Conservation (phyloP, 768 basidiomycete species). For the Filobasidium wieringae region DNA sequence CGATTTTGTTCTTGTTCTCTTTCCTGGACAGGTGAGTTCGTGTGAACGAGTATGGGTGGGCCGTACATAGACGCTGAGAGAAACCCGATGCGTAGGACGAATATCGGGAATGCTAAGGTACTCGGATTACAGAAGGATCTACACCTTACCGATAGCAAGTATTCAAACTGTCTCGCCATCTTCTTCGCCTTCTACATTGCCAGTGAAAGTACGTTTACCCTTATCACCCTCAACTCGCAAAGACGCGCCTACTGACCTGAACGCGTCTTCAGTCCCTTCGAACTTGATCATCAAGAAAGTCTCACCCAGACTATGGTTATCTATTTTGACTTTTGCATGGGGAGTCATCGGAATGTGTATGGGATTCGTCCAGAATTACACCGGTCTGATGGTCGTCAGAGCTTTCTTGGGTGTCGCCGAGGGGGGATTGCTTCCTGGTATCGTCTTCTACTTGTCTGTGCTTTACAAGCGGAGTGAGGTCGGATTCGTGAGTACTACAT, state of each 20-base stretch:
- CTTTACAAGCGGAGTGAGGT: slow-evolving; percentile 25
- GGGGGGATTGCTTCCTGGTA: slow-evolving; percentile 24
- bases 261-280: slow-evolving; percentile 13
- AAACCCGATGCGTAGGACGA: slow-evolving; percentile 9
- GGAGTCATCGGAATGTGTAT: slow-evolving; percentile 26
- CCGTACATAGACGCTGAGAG: neutral
- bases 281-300: slow-evolving; percentile 22
- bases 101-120: slow-evolving; percentile 27
- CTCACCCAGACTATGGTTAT: slow-evolving; percentile 21
- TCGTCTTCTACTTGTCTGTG: slow-evolving; percentile 23
- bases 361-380: slow-evolving; percentile 21
- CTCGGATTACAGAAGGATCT: neutral
- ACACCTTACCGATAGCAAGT: slow-evolving; percentile 10
- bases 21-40: slow-evolving; percentile 14
- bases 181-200: slow-evolving; percentile 30
- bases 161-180: slow-evolving; percentile 21
- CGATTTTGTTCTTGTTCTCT: slow-evolving; percentile 25
- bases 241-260: neutral
- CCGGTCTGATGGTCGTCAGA: slow-evolving; percentile 24
- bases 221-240: neutral
- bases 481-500: no score
- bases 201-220: slow-evolving; percentile 11
- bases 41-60: no score
- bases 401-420: slow-evolving; percentile 25
- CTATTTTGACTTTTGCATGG: slow-evolving; percentile 22